Evolutionary conservation across 805 yeast species (phyloP).

Genomic region (Barnettozyma pratensis): DNA sequence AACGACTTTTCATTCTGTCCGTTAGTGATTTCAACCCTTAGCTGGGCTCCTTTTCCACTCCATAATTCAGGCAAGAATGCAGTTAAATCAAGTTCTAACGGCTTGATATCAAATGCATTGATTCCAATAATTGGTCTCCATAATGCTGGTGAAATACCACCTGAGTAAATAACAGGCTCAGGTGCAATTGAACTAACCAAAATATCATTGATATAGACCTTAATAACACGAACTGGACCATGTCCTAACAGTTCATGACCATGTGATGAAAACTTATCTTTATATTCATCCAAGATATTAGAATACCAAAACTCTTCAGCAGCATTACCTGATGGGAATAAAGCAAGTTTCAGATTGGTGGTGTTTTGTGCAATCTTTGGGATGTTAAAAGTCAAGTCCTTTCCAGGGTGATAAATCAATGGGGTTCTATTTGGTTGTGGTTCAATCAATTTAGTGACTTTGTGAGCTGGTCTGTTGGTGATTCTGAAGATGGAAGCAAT

Average conservation of each 20-base stretch:
- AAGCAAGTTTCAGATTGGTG: constrained; percentile 43
- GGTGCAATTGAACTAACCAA: constrained; percentile 63
- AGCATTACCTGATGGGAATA: constrained; percentile 70
- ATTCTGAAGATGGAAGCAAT: constrained; percentile 13
- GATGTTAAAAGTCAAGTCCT: constrained; percentile 30
- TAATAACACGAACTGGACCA: constrained; percentile 68
- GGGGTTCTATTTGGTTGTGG: constrained; percentile 34
- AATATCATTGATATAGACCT: constrained; percentile 53
- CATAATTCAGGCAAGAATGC: constrained; percentile 67
- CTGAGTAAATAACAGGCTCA: constrained; percentile 70
- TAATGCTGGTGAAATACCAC: constrained; percentile 73
- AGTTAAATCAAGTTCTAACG: constrained; percentile 67
- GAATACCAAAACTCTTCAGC: constrained; percentile 84
- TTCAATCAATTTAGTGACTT: constrained; percentile 13
- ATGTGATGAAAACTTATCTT: constrained; percentile 32
- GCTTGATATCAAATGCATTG: constrained; percentile 67
- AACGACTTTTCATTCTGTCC: constrained; percentile 33
- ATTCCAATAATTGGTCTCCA: constrained; percentile 80
- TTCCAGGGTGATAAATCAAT: constrained; percentile 39
- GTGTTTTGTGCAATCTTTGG: constrained; percentile 50
- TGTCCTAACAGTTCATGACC: constrained; percentile 47
- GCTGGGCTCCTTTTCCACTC: constrained; percentile 33
- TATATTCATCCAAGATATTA: constrained; percentile 46
- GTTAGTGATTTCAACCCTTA: constrained; percentile 48
- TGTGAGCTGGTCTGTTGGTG: constrained; percentile 19